Evolutionary conservation across 306 rosid species (phyloP), one percentile per base, ranked within the genome.

Genomic region (Amphicarpaea edgeworthii): DNA sequence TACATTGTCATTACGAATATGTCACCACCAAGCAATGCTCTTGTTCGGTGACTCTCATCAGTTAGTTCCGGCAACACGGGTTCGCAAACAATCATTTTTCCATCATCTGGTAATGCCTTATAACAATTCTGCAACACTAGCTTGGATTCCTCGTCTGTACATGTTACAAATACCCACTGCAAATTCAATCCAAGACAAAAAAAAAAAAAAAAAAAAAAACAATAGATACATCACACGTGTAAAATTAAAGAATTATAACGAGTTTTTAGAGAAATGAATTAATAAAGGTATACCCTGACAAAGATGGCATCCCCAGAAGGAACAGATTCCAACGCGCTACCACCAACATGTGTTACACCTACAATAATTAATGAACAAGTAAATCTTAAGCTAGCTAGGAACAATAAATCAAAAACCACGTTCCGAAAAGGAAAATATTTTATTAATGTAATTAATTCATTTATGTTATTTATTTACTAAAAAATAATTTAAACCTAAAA

Each of bases 141-240:
- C 81, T 82, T 86, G 82, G 88, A 78, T 77, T 93, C 96, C 9
- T 77, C 87, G 62, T 93, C 96, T 6, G 94, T 87, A 93, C 94
- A 90, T 7, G 85, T 77, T 53, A 87, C 61, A 17, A 90, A 23
- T 51, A 85, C 37, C 96, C 97, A 93, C 96, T 92, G 90, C 83
- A 62, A 26, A 12, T 8, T 26, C 30, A 26, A 26, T 26, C 3
- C 30, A 26, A 26, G 30, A 26, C 30, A 4, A 2, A 26, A 26
- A 26, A 26, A 4, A 2, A 26, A 26, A 26, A n/a, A n/a, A 4
- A 2, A 26, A 26, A 26, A 26, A 4, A 2, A 26, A 26, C n/a
- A n/a, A n/a, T n/a, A 26, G 30, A 26, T 26, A 1, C 3, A 26
- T 26, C 30, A 26, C 30, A 26, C 30, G 30, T 26, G 30, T 26